phyloP scores from a whole-genome alignment of 2,329 filamentous ascomycete genomes.

The Botrytis sinoallii region DNA sequence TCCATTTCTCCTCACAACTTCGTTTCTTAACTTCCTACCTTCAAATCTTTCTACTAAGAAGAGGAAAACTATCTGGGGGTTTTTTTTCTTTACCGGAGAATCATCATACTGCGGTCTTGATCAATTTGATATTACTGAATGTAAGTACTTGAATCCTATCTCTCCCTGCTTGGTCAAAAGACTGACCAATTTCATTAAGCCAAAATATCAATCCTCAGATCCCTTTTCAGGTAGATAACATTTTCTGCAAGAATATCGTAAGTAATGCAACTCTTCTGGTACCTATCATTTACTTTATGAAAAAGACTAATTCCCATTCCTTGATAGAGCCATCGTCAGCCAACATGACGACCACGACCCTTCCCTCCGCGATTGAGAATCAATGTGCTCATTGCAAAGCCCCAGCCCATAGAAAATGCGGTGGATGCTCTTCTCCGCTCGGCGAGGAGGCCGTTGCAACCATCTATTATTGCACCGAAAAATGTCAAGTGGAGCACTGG shows the following conservation, averaged over 20 bases:
- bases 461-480: conserved; percentile 15
- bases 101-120: not conserved
- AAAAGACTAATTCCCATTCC: not conserved
- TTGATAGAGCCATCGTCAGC: not conserved
- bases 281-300: not conserved
- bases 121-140: not conserved
- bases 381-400: not conserved
- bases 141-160: not conserved
- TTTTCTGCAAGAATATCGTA: rapidly evolving
- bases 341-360: not conserved
- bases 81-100: not conserved
- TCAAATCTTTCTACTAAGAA: not conserved
- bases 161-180: too few species aligned
- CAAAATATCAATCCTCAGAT: not conserved
- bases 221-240: not conserved
- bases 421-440: not conserved
- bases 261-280: not conserved
- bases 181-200: not conserved
- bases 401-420: not conserved
- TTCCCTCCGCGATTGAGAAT: too few species aligned
- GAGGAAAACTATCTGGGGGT: not conserved
- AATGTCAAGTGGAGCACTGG: conserved; percentile 10
- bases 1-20: not conserved
- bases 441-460: not conserved
- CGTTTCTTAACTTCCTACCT: not conserved